phyloP scores from a whole-genome alignment of 2,329 filamentous ascomycete species.

The Fusarium sulawesiense region DNA sequence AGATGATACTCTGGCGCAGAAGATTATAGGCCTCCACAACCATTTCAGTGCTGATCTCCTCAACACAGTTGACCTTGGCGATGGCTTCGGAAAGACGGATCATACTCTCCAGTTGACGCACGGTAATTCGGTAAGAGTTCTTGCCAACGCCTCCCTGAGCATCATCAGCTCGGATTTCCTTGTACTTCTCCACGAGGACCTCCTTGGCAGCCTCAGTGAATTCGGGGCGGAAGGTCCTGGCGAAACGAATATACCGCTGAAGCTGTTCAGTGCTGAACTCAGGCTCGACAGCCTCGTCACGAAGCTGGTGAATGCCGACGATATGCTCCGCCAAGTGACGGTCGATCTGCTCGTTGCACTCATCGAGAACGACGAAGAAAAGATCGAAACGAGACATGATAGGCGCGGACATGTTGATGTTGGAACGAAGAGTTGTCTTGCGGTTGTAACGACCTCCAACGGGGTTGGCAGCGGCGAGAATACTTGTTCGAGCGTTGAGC shows the following conservation, averaged over 20 bases:
- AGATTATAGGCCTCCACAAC: slow-evolving; percentile 93
- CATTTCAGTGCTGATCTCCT: slow-evolving; percentile 85
- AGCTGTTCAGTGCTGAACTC: slow-evolving; percentile 97
- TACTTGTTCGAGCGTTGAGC: slow-evolving; percentile 93
- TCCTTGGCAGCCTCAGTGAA: slow-evolving; percentile 90
- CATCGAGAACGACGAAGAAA: slow-evolving; percentile 97
- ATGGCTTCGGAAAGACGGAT: slow-evolving; percentile 98
- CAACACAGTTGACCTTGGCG: slow-evolving; percentile 95
- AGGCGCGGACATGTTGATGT: slow-evolving; percentile 98
- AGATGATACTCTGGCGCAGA: slow-evolving; percentile 93
- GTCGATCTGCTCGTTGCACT: slow-evolving; percentile 93
- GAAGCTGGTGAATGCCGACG: slow-evolving; percentile 90
- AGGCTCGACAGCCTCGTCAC: slow-evolving; percentile 89
- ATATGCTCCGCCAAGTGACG: slow-evolving; percentile 94
- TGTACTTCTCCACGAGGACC: slow-evolving; percentile 90
- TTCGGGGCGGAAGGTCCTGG: slow-evolving; percentile 90
- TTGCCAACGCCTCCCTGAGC: slow-evolving; percentile 92
- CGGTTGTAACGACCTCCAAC: slow-evolving; percentile 97
- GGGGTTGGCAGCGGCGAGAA: slow-evolving; percentile 95
- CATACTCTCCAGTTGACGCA: slow-evolving; percentile 94
- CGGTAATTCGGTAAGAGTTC: slow-evolving; percentile 97
- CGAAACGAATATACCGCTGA: slow-evolving; percentile 97
- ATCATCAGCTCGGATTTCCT: slow-evolving; percentile 92
- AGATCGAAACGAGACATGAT: slow-evolving; percentile 99
- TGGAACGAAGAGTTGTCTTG: slow-evolving; percentile 90